Evolutionary conservation across 768 basidiomycete species (phyloP), one percentile per base, ranked within the genome.

Genomic region (Boletus insuetus): DNA sequence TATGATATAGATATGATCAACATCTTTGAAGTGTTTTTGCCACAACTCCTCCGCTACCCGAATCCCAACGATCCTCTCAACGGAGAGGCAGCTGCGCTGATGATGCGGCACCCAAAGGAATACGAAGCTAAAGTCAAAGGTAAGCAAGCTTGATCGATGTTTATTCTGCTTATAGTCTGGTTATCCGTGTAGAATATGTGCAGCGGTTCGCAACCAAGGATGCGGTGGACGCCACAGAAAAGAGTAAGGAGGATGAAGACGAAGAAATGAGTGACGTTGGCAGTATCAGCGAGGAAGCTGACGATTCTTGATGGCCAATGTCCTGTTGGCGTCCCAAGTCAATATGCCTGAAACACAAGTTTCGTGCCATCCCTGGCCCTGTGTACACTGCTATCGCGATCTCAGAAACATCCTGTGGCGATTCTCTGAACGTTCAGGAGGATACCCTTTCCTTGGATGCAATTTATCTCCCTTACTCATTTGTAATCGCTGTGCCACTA

Each of bases 1-100:
- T 22, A 40, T 45, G 17, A 46, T 43, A 47, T 65, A 98, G 96
- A 98, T 74, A 95, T 98, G 89, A 92, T 98, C 78, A 99, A 99
- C 70, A 98, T 99, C 59, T 98, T 99, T 67, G 97, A 99, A 72
- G 89, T 92, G 47, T 99, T 99, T 77, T 80, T 99, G 41, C 97
- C 97, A 5, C 97, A 99, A 72, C 83, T 99, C 2, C 75, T 99
- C 53, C 89, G 95, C 45, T 99, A 99, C 71, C 97, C 97, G 58
- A 99, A 99, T 71, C 96, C 97, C 13, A 94, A 95, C 57, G 97
- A 99, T 69, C 97, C 97, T 4, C 77, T 98, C 50, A 99, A 99
- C 61, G 96, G 96, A 34, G 97, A 99, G 74, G 97, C 97, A 19
- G 97, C 97, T 10, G 94, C 96, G 2, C 78, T 99, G 37, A 82